phyloP scores from a whole-genome alignment of 2,329 filamentous ascomycete species.

The Fusarium aywerte region DNA sequence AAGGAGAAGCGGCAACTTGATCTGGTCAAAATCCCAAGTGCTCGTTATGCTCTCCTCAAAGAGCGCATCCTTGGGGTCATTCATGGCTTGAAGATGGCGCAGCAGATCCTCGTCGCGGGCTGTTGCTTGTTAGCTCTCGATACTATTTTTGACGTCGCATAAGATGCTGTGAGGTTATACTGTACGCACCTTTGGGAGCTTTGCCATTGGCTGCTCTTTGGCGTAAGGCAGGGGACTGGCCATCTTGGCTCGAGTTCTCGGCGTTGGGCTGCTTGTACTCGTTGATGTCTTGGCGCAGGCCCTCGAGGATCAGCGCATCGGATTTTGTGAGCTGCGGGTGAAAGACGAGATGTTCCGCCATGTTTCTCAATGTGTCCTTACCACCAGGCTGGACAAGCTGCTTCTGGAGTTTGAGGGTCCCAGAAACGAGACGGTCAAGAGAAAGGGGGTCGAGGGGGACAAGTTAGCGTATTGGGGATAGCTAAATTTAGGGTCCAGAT shows the following conservation, averaged over 20 bases:
- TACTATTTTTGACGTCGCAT: background rate
- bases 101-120: slow-evolving; percentile 29
- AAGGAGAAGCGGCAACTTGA: slow-evolving; percentile 26
- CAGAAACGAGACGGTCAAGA: background rate
- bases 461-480: background rate
- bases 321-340: slow-evolving; percentile 29
- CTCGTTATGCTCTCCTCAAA: slow-evolving; percentile 29
- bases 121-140: background rate
- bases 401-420: background rate
- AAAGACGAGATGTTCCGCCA: slow-evolving; percentile 28
- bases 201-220: background rate
- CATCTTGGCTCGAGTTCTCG: background rate
- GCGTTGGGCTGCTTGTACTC: slow-evolving; percentile 8
- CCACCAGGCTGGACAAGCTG: background rate
- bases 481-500: slow-evolving; percentile 13
- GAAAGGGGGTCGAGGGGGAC: background rate
- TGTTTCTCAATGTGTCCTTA: background rate
- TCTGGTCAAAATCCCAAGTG: slow-evolving; percentile 31
- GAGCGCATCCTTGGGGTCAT: slow-evolving; percentile 30
- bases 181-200: slow-evolving; percentile 18
- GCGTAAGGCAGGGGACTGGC: background rate
- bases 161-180: background rate
- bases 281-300: slow-evolving; percentile 25
- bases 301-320: slow-evolving; percentile 29
- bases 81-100: slow-evolving; percentile 28